Conservation (phyloP, 495 filamentous ascomycete species). For the Penicillium fimorum region DNA sequence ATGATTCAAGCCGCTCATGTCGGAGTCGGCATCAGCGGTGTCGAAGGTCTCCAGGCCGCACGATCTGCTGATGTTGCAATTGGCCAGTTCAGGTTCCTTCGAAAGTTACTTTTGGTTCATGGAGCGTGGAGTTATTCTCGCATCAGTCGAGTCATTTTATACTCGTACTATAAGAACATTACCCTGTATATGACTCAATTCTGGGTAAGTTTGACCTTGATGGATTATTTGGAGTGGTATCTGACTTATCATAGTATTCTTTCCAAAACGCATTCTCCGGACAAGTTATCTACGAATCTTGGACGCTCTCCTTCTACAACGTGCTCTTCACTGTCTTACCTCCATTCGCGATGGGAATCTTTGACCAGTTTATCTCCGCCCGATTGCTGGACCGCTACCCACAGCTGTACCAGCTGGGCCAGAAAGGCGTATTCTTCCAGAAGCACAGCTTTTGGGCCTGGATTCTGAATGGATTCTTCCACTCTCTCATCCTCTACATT, state of each 20-base stretch:
- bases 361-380: conserved; percentile 97
- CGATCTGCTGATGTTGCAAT: conserved; percentile 95
- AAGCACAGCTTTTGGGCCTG: conserved; percentile 88
- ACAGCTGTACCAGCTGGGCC: conserved; percentile 90
- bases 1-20: conserved; percentile 99
- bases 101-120: conserved; percentile 93
- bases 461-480: conserved; percentile 93
- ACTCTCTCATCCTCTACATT: conserved; percentile 89
- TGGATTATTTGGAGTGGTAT: neutral
- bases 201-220: conserved; percentile 62
- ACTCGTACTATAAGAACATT: conserved; percentile 99
- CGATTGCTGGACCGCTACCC: conserved; percentile 96
- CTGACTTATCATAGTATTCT: conserved; percentile 66
- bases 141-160: conserved; percentile 92
- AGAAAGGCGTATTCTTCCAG: conserved; percentile 90
- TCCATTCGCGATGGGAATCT: conserved; percentile 92
- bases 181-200: conserved; percentile 99
- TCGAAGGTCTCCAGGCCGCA: conserved; percentile 98
- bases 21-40: conserved; percentile 94
- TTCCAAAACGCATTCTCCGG: conserved; percentile 99
- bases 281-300: conserved; percentile 98
- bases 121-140: conserved; percentile 98
- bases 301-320: conserved; percentile 99
- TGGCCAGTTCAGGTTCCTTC: conserved; percentile 92
- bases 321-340: conserved; percentile 96